Conservation (phyloP, 495 filamentous ascomycete genomes). For the Jackrogersella multiformis region DNA sequence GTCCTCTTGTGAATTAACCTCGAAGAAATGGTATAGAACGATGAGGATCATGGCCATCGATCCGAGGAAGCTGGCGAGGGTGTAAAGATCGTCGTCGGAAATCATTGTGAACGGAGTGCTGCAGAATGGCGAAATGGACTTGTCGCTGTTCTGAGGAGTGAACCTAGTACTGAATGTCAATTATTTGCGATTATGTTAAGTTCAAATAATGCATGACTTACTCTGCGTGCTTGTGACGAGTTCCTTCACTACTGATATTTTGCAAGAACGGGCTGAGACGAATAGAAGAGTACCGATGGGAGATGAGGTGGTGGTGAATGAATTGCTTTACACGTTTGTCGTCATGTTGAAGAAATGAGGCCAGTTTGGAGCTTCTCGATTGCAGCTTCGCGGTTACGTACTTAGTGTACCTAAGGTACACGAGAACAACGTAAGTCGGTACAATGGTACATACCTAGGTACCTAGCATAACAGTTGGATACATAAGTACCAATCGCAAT, state of each 20-base stretch:
- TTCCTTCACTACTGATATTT: neutral
- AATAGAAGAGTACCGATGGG: constrained; percentile 6
- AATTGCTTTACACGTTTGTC: constrained; percentile 21
- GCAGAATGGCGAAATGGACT: neutral
- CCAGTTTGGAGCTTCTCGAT: constrained; percentile 43
- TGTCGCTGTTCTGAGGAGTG: constrained; percentile 7
- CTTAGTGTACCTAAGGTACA: too few species aligned
- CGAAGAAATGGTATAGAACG: constrained; percentile 95
- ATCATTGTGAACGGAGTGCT: constrained; percentile 69
- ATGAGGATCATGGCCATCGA: constrained; percentile 92
- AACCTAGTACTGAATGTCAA: constrained; percentile 23
- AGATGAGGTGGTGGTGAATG: neutral
- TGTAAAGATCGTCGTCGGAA: constrained; percentile 83
- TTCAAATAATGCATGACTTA: constrained; percentile 6
- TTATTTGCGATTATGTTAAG: constrained; percentile 5
- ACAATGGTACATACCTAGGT: neutral
- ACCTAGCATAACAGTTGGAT: neutral
- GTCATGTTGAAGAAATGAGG: constrained; percentile 37
- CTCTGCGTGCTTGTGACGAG: constrained; percentile 3
- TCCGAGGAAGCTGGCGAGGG: constrained; percentile 92
- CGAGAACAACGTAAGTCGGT: constrained; percentile 7
- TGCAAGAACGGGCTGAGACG: neutral
- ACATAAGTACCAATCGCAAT: constrained; percentile 13
- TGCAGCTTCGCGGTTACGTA: neutral
- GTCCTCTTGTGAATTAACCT: constrained; percentile 81